Evolutionary conservation across 257 asterid species (phyloP).

Genomic region (Fraxinus quadrangulata): DNA sequence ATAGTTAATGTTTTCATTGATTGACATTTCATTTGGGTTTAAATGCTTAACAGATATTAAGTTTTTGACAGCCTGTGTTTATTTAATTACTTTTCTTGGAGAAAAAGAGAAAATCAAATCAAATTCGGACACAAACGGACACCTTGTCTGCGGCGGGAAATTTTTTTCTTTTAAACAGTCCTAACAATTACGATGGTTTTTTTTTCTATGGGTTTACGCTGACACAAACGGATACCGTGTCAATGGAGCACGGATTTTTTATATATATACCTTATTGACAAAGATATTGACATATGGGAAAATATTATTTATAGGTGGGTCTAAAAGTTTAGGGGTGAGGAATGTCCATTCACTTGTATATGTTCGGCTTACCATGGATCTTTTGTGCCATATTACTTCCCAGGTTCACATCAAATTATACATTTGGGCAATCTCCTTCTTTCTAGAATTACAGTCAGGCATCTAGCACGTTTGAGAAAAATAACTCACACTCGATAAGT

Average conservation of each 20-base stretch:
- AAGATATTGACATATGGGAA: background rate
- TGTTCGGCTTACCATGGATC: slow-evolving; percentile 18
- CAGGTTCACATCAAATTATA: slow-evolving; percentile 61
- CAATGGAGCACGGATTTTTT: background rate
- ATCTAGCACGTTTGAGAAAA: slow-evolving; percentile 40
- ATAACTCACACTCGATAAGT: slow-evolving; percentile 36
- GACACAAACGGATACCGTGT: too few relatives aligned
- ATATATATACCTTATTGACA: background rate
- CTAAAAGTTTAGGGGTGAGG: background rate
- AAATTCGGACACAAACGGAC: too few relatives aligned
- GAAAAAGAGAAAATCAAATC: too few relatives aligned
- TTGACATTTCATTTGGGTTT: too few relatives aligned
- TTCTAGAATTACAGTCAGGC: slow-evolving; percentile 54
- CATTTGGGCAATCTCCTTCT: slow-evolving; percentile 59
- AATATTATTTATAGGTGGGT: background rate
- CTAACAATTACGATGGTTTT: too few relatives aligned
- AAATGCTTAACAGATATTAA: too few relatives aligned
- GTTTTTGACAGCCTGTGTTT: too few relatives aligned
- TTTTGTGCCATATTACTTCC: slow-evolving; percentile 26
- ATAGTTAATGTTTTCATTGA: too few relatives aligned
- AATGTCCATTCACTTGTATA: slow-evolving; percentile 17
- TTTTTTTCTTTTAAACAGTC: too few relatives aligned
- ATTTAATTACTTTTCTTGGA: too few relatives aligned
- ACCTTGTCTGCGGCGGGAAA: too few relatives aligned
- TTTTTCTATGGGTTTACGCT: too few relatives aligned